Evolutionary conservation across 108 stramenopile genomes (phyloP).

Genomic region (Cylindrotheca closterium): DNA sequence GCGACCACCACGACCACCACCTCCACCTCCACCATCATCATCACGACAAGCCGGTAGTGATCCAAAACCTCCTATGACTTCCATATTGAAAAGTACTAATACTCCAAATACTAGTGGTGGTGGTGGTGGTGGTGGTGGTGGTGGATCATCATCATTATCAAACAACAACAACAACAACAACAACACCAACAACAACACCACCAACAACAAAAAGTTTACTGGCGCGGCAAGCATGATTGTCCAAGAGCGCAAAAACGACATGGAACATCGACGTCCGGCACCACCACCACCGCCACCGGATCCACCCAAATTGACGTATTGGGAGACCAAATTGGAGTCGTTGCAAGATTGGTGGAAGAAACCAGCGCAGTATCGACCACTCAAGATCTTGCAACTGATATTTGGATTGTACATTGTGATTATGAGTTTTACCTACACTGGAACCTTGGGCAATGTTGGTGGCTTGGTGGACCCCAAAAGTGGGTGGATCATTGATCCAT

Average conservation of each 20-base stretch:
- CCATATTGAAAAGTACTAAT: too few relatives aligned
- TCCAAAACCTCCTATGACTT: too few relatives aligned
- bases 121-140: too few relatives aligned
- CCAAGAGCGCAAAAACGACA: too few relatives aligned
- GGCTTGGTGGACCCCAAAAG: conserved; percentile 15
- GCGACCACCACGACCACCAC: too few relatives aligned
- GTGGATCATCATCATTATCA: not conserved
- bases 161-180: not conserved
- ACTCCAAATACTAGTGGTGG: too few relatives aligned
- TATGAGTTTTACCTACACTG: conserved; percentile 27
- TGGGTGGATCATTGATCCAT: conserved; percentile 23
- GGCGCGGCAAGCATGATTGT: too few relatives aligned
- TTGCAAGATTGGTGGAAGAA: not conserved
- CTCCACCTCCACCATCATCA: too few relatives aligned
- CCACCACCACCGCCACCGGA: not conserved
- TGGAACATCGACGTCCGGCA: not conserved
- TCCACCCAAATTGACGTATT: not conserved
- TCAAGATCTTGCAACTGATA: conserved; percentile 33
- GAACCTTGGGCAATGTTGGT: conserved; percentile 15
- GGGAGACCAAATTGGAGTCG: not conserved
- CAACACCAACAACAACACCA: too few relatives aligned
- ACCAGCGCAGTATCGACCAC: not conserved
- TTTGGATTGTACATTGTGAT: conserved; percentile 27
- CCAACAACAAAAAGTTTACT: too few relatives aligned
- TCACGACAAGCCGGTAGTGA: too few relatives aligned